Evolutionary conservation across 2,329 filamentous ascomycete genomes (phyloP), one percentile per base, ranked within the genome.

Genomic region (Xenoacremonium recifei): DNA sequence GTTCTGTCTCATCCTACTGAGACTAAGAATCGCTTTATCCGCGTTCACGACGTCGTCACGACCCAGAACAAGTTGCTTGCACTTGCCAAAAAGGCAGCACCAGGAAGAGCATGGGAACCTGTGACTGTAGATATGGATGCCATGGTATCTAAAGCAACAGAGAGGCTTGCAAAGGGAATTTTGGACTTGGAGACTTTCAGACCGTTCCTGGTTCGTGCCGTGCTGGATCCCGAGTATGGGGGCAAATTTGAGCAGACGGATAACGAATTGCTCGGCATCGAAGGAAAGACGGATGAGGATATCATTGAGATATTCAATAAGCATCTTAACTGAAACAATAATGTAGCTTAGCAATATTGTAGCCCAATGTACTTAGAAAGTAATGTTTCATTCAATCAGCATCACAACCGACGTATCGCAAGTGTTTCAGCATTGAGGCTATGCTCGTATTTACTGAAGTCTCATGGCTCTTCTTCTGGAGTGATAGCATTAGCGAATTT

Each of bases 11-110:
- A 80, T 38, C 71, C 68, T 0, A 68, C 73, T 3, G 70, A 76
- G 54, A 82, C 79, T 0, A 71, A 70, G 57, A 81, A 84, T 54
- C 64, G 69, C 4, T 42, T 56, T 3, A 63, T 82, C 3, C 68
- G 66, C 44, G 59, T 78, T n/a, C 58, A 73, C 6, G 68, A 72
- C 19, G 58, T 68, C 9, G 59, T 65, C 4, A 59, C 69, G 12
- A 69, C 72, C 0, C 77, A 79, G 57, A 70, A 68, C 40, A 59
- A 65, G 43, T 44, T 77, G 1, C 46, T 77, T 1, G 67, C 59
- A 0, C 58, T 69, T 1, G 67, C 76, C 2, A 75, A 83, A 61
- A 65, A 73, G 40, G 61, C 65, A 2, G 73, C 71, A 2, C 72
- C 71, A 0, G 54, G 60, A 16, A 72, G 74, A 52, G 35, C 50